Base-by-base conservation (phyloP, 1,139 yeast species). In the Hanseniaspora uvarum region DNA sequence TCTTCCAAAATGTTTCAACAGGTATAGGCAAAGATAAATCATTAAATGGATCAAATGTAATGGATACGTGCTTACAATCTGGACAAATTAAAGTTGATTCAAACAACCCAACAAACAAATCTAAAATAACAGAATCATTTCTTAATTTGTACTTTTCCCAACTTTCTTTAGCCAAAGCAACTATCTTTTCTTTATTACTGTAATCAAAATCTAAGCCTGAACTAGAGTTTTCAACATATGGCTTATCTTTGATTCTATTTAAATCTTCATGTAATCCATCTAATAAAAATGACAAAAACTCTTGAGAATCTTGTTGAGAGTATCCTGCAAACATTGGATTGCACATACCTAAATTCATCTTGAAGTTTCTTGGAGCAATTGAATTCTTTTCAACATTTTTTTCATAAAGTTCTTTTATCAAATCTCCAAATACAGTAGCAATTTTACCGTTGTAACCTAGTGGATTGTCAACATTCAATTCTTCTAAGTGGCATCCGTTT, bases 211-310 rank as follows among this genome's bases (percentile, higher is more conserved):
- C 85, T 5, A 59, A 52, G 14, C 78, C 70, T 30, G 83, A 65
- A 63, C 88, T 96, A 0, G 97, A 96, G 63, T 88, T 88, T 62
- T 87, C 95, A 23, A 87, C 79, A 58, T 83, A 83, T 0, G 97
- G 97, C 63, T 92, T 92, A 48, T 83, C 71, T 16, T 78, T 67
- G 36, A 92, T 83, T 55, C 96, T 73, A 63, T 92, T 92, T 61
- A 92, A 74, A 67, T 92, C 98, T 66, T 92, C 98, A 63, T 92
- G 98, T 46, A 92, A 73, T 6, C 95, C 94, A 68, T 92, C 98
- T 44, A 92, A 72, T 41, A 92, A 68, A 75, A 87, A 92, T 41
- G 96, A 89, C 55, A 92, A 72, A 63, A 92, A 84, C 65, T 92
- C 98, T 66, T 92, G 98, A 0, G 97, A 86, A 65, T 92, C 98